Evolutionary conservation across 441 rosid genomes (phyloP), one percentile per base, ranked within the genome.

Genomic region (Adansonia gregorii): DNA sequence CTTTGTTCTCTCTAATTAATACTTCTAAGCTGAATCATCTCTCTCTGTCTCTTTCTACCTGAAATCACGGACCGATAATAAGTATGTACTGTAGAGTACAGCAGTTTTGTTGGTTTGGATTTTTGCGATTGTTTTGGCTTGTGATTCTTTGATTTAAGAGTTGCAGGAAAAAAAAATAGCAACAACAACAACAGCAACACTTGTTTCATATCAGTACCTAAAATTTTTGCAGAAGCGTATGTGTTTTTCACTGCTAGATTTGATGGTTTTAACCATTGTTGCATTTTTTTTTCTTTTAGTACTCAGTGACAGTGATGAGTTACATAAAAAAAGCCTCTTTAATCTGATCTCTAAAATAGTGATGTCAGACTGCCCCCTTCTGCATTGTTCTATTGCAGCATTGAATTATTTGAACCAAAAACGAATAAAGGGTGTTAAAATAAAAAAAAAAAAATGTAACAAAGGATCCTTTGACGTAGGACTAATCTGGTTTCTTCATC

Each of bases 81-180:
- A 20, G 76, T 3, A 46, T 24, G 93, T 83, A 88, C 91, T 82
- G 78, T 65, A 86, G 88, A 75, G 91, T 86, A 90, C 90, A 85
- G 76, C 58, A 48, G 51, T 22, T 61, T 41, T 66, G 82, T 74
- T 48, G 39, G 51, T 87, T 88, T 88, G 89, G 82, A 76, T 63
- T 79, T 43, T 79, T 80, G 75, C 79, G 48, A 76, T 82, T 78
- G 88, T 83, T 75, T 20, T n/a, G 75, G 76, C 85, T 78, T 85
- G 90, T 77, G 94, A 88, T 84, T 84, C 90, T 77, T 61, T 52
- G 75, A 56, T 22, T 64, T 77, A 43, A 11, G 52, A 65, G 71
- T 20, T 0, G 3, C 51, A 22, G 10, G 8, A 10, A 48, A 78
- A 3, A 19, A 58, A 76, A 72, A 78, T 2, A n/a, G n/a, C 6